Evolutionary conservation across 352 stramenopile species (phyloP), one percentile per base, ranked within the genome.

Genomic region (Globisporangium iwayamae): DNA sequence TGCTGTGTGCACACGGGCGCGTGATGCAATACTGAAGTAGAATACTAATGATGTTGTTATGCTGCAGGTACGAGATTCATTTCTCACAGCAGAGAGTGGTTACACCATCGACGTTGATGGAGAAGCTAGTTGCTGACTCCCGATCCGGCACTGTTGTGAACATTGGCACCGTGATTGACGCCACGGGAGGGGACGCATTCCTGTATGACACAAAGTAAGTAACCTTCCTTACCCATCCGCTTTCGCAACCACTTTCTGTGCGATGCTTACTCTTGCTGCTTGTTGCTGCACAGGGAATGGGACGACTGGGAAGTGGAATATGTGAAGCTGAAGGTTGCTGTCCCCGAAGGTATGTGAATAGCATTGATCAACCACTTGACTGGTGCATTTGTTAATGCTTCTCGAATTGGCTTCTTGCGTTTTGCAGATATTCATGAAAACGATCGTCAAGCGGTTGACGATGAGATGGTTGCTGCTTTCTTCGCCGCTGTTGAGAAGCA

Each of bases 251-350:
- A 25, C 18, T 2, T 47, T 39, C n/a, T 16, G 25, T 28, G 4
- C 8, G 20, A 52, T 63, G 46, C 25, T 30, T 16, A 41, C 51
- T 52, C n/a, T 59, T 43, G 14, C 7, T 11, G 13, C 10, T 62
- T 65, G 25, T 34, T 50, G 51, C 5, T 60, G 28, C 56, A 25
- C 45, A 95, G 87, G 57, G 87, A 96, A 69, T 96, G 87, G 87
- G 79, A 93, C 28, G 87, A 96, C 60, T 96, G 87, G 87, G 87
- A 96, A 52, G 87, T 96, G 1, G 68, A 90, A 45, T 96, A 88
- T 56, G 72, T 89, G 38, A 94, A 96, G 63, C 72, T 96, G 41
- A 65, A 55, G 3, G 64, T 79, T 7, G 62, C 70, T 32, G 70
- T 71, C 14, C 56, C 72, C 2, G 76, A 82, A 73, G 76, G 76